phyloP scores from a whole-genome alignment of 2,329 filamentous ascomycete genomes.

The Septoria linicola region DNA sequence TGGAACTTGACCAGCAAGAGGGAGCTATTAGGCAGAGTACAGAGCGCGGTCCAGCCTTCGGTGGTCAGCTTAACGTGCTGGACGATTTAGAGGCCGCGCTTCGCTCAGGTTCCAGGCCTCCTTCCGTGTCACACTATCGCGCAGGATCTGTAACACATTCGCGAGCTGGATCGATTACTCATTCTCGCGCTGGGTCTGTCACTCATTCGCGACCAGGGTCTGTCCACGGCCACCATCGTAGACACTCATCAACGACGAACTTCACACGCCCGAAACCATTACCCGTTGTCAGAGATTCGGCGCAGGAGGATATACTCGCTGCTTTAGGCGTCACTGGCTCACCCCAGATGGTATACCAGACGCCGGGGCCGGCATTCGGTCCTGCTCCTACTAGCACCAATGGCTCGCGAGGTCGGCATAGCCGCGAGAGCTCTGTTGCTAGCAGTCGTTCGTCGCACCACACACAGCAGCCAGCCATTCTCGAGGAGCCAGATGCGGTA shows the following conservation, averaged over 20 bases:
- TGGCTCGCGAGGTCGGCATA: conserved; percentile 9
- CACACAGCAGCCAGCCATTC: conserved; percentile 2
- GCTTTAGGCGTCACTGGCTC: conserved; percentile 40
- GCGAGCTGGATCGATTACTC: conserved; percentile 16
- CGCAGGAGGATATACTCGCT: conserved; percentile 40
- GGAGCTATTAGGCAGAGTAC: neutral
- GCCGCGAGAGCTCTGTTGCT: conserved; percentile 20
- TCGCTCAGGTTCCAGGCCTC: conserved; percentile 10
- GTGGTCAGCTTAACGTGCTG: conserved; percentile 17
- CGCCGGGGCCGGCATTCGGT: conserved; percentile 40
- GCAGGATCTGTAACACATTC: conserved; percentile 19
- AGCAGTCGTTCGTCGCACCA: conserved; percentile 9
- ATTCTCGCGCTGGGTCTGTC: conserved; percentile 19
- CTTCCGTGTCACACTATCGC: conserved; percentile 15
- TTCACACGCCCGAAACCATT: conserved; percentile 30
- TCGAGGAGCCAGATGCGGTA: conserved; percentile 1
- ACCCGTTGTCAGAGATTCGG: conserved; percentile 31
- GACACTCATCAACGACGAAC: conserved; percentile 17
- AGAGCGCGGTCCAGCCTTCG: conserved; percentile 15
- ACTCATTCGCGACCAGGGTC: conserved; percentile 33
- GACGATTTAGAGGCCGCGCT: conserved; percentile 38
- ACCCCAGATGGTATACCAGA: conserved; percentile 40
- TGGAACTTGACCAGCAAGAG: conserved; percentile 4
- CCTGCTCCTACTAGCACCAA: conserved; percentile 25
- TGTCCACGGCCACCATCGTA: conserved; percentile 28